These are phyloP conservation scores for Mucor irregularis DNA, from an alignment of 371 early-diverging fungal species.

Conservation along the genomic window DNA sequence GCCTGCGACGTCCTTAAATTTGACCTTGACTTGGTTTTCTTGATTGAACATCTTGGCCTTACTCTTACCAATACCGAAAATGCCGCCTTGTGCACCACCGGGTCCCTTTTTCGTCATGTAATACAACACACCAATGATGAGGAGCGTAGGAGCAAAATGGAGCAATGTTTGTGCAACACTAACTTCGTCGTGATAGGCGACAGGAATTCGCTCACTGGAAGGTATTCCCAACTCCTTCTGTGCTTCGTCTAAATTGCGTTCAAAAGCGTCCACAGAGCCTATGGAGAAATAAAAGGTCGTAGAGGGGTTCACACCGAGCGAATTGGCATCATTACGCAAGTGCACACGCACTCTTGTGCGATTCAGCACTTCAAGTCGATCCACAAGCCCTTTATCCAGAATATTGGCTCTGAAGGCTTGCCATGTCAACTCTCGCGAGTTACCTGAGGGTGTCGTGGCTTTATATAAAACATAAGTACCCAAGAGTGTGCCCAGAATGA, in stretches of 20 bases:
- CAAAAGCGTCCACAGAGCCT: conserved; percentile 95
- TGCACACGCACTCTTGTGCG: conserved; percentile 79
- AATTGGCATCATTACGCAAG: conserved; percentile 70
- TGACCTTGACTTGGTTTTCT: conserved; percentile 93
- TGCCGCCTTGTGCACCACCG: conserved; percentile 73
- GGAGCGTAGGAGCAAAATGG: conserved; percentile 91
- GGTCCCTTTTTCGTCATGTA: conserved; percentile 83
- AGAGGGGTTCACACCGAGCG: conserved; percentile 38
- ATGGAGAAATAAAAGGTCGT: conserved; percentile 80
- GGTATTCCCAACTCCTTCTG: conserved; percentile 92
- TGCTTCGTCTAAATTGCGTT: conserved; percentile 86
- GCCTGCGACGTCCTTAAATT: conserved; percentile 99
- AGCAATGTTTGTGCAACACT: conserved; percentile 70
- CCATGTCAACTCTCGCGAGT: conserved; percentile 80
- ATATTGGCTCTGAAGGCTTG: conserved; percentile 88
- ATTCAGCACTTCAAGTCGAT: conserved; percentile 87
- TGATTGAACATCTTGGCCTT: conserved; percentile 96
- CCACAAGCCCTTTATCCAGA: conserved; percentile 92
- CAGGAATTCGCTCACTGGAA: conserved; percentile 85
- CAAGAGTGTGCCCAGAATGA: conserved; percentile 51
- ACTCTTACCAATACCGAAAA: conserved; percentile 96
- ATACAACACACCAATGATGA: conserved; percentile 85
- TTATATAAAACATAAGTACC: conserved; percentile 59
- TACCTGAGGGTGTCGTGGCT: conserved; percentile 46
- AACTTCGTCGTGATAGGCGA: conserved; percentile 82